phyloP scores from a whole-genome alignment of 805 yeast genomes.

The Candida andamanensis region DNA sequence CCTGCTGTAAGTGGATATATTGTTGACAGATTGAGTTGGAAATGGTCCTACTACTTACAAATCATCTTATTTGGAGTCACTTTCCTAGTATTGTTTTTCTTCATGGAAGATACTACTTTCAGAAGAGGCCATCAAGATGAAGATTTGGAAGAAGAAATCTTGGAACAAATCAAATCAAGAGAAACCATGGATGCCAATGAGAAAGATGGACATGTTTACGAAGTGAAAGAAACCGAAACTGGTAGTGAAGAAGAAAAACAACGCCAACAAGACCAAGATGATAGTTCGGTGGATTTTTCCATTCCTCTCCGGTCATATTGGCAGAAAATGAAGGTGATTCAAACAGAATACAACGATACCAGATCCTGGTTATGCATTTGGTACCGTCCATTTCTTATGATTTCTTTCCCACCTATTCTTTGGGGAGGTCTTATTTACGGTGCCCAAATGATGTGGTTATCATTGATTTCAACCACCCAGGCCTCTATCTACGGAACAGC shows the following conservation, averaged over 20 bases:
- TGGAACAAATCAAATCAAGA: constrained; percentile 22
- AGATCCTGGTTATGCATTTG: constrained; percentile 36
- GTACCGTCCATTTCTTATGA: constrained; percentile 30
- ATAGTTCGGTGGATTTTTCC: constrained; percentile 12
- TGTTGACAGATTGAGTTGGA: constrained; percentile 35
- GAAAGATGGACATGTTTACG: constrained; percentile 3
- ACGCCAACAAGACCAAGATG: constrained; percentile 13
- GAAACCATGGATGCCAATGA: constrained; percentile 2
- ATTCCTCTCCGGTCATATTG: constrained; percentile 27
- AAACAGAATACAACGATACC: constrained; percentile 34
- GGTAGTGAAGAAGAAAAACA: constrained; percentile 22
- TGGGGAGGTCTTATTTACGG: constrained; percentile 47
- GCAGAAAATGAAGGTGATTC: constrained; percentile 31
- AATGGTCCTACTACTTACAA: constrained; percentile 31
- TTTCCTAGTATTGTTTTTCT: constrained; percentile 26
- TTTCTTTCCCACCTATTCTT: constrained; percentile 38
- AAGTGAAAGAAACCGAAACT: constrained; percentile 8
- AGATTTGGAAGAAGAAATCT: constrained; percentile 22
- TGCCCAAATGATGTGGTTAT: constrained; percentile 47
- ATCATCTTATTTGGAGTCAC: constrained; percentile 30
- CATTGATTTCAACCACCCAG: constrained; percentile 40
- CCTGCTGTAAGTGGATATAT: constrained; percentile 43
- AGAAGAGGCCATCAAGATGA: constrained; percentile 21
- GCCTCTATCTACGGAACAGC: constrained; percentile 30
- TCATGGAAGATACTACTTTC: constrained; percentile 39